Percentiles rank a stretch among this genome's conserved stretches.
phyloP scores from a whole-genome alignment of 441 rosid species.

The Erysimum cheiri region DNA sequence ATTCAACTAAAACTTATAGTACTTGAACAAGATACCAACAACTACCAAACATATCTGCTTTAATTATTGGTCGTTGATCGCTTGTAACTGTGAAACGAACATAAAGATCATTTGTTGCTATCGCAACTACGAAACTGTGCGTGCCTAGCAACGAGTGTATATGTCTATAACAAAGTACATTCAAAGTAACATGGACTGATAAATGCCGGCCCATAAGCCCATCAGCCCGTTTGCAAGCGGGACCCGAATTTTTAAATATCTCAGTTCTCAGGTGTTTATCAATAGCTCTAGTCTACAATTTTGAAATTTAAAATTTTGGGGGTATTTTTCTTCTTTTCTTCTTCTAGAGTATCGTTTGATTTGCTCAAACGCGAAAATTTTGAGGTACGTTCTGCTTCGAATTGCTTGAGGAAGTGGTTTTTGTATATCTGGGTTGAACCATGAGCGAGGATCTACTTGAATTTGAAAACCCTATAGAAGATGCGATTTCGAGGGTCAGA shows the following conservation, averaged over 20 bases:
- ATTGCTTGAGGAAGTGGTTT: background rate
- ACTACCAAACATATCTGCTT: too few relatives aligned
- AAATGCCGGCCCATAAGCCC: slow-evolving; percentile 29
- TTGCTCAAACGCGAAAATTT: too few relatives aligned
- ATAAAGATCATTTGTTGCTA: too few relatives aligned
- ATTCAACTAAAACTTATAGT: background rate
- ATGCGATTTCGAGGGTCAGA: slow-evolving; percentile 71
- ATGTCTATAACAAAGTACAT: too few relatives aligned
- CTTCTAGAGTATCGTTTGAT: slow-evolving; percentile 17
- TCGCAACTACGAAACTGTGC: too few relatives aligned
- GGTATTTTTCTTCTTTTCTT: background rate
- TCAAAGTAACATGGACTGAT: background rate
- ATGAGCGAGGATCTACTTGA: slow-evolving; percentile 54
- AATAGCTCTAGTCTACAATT: background rate
- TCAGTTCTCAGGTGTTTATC: slow-evolving; percentile 4
- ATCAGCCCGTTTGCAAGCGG: slow-evolving; percentile 19
- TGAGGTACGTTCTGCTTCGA: background rate
- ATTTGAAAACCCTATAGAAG: slow-evolving; percentile 60
- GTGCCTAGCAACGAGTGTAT: too few relatives aligned
- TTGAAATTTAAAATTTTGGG: background rate
- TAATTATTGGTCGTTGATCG: too few relatives aligned
- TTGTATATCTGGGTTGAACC: background rate
- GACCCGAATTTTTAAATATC: background rate
- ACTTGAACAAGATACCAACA: too few relatives aligned
- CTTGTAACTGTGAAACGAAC: too few relatives aligned